phyloP scores from a whole-genome alignment of 2,329 filamentous ascomycete genomes.

The Monosporascus sp. region DNA sequence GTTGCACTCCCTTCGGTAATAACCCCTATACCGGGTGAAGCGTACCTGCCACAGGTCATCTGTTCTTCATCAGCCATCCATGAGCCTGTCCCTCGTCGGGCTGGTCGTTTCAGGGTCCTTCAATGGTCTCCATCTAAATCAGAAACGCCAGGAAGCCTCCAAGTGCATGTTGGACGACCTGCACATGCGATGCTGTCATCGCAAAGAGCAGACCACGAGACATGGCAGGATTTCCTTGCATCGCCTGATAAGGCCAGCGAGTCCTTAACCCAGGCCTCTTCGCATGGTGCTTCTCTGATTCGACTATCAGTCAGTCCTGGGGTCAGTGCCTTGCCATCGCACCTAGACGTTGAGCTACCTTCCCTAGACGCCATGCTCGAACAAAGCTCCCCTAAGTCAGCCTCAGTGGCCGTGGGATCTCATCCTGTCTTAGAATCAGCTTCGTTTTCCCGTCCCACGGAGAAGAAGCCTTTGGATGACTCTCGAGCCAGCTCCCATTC shows the following conservation, averaged over 20 bases:
- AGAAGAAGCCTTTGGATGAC: background rate
- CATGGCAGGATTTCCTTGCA: conserved; percentile 16
- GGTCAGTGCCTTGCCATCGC: background rate
- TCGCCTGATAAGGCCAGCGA: conserved; percentile 4
- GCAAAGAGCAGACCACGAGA: conserved; percentile 15
- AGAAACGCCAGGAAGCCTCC: conserved; percentile 17
- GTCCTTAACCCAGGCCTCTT: background rate
- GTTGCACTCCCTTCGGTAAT: background rate
- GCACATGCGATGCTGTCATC: conserved; percentile 11
- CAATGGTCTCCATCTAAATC: conserved; percentile 20
- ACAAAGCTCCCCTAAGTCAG: background rate
- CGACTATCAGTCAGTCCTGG: background rate
- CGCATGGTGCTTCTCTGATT: background rate
- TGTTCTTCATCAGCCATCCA: conserved; percentile 20
- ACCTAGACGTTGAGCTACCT: background rate
- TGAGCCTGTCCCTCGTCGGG: conserved; percentile 20
- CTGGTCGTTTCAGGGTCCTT: conserved; percentile 13
- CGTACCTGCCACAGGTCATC: conserved; percentile 8
- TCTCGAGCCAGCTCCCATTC: background rate
- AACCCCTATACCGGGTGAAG: background rate
- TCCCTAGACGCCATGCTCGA: background rate
- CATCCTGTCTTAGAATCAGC: background rate
- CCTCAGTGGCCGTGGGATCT: background rate
- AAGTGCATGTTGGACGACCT: conserved; percentile 20
- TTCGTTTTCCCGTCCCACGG: background rate